Evolutionary conservation across 345 rosid genomes (phyloP).

Genomic region (Bruguiera gymnorhiza): DNA sequence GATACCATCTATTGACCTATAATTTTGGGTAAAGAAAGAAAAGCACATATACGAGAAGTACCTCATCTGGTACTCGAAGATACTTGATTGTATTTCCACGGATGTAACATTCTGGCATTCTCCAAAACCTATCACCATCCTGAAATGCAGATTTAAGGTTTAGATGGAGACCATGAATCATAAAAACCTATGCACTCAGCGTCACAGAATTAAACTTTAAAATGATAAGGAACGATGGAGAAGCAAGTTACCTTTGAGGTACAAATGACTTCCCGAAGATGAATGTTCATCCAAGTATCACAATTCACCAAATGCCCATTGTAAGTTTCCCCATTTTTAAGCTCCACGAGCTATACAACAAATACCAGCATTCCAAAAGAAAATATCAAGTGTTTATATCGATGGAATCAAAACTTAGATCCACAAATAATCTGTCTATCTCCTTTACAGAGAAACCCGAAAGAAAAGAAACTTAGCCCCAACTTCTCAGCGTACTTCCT

Average conservation of each 20-base stretch:
- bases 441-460: no score
- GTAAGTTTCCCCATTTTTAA: constrained; percentile 95
- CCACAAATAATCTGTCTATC: not conserved
- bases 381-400: no score
- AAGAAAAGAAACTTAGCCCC: no score
- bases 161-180: no score
- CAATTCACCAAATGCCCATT: constrained; percentile 97
- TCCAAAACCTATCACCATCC: constrained; percentile 99
- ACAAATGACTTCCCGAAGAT: constrained; percentile 96
- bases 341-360: constrained; percentile 71
- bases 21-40: not conserved
- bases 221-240: not conserved
- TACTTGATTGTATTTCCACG: constrained; percentile 86
- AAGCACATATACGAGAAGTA: not conserved
- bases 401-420: constrained; percentile 16
- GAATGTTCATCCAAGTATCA: constrained; percentile 98
- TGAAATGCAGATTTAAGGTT: constrained; percentile 25
- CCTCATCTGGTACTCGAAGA: constrained; percentile 9
- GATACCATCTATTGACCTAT: no score
- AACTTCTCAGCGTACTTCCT: no score
- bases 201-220: not conserved
- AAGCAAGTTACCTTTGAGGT: constrained; percentile 67
- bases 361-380: constrained; percentile 10
- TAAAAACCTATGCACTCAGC: not conserved
- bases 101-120: constrained; percentile 99